Evolutionary conservation across 2,329 filamentous ascomycete species (phyloP).

Genomic region (Mycosphaerella sp.): DNA sequence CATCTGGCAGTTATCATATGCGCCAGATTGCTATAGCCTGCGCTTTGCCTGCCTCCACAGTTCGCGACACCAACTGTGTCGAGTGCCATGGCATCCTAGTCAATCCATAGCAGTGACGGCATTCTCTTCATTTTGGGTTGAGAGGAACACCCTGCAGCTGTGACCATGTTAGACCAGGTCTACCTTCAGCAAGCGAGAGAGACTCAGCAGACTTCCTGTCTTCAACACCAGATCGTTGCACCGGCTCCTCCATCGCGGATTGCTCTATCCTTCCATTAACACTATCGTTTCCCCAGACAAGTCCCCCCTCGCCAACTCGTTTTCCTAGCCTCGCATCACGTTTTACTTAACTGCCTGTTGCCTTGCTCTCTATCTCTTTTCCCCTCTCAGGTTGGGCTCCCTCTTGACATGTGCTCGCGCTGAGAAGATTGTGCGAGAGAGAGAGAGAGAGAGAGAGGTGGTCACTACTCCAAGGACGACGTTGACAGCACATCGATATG

Average conservation of each 20-base stretch:
- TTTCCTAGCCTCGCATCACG: neutral
- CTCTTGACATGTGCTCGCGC: neutral
- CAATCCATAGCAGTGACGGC: conserved; percentile 3
- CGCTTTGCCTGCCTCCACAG: neutral
- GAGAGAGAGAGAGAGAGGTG: neutral
- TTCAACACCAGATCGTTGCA: conserved; percentile 2
- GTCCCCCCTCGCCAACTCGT: neutral
- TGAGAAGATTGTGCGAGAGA: neutral
- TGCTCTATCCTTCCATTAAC: neutral
- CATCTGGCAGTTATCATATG: neutral
- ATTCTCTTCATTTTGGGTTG: conserved; percentile 10
- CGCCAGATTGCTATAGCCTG: conserved; percentile 1
- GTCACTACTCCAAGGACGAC: neutral
- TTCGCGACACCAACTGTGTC: conserved; percentile 5
- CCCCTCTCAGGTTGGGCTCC: neutral
- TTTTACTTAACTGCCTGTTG: neutral
- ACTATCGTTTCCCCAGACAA: neutral
- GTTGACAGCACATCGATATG: neutral
- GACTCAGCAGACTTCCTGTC: neutral
- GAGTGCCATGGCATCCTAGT: conserved; percentile 7
- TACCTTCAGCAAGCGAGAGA: neutral
- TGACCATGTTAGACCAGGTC: conserved; percentile 1
- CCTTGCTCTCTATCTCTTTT: neutral
- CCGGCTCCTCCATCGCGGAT: neutral
- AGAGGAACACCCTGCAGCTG: conserved; percentile 6